Conservation (phyloP, 179 eudicot genomes). For the Nepenthes alata region DNA sequence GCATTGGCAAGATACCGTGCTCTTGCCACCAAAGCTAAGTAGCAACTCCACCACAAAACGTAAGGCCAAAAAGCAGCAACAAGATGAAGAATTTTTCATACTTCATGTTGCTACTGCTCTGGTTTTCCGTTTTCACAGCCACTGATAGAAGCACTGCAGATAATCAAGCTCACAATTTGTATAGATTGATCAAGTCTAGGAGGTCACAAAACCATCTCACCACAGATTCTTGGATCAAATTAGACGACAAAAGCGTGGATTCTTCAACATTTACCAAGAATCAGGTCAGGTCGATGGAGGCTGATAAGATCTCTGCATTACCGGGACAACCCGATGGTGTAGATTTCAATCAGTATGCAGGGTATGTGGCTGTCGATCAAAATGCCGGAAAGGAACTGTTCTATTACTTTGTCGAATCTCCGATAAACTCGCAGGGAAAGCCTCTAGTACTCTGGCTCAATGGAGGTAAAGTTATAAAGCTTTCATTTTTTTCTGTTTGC, state of each 20-base stretch:
- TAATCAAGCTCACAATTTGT: constrained; percentile 18
- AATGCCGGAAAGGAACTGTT: constrained; percentile 26
- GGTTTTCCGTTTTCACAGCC: constrained; percentile 10
- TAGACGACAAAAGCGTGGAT: constrained; percentile 1
- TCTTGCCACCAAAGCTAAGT: neutral
- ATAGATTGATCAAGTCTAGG: constrained; percentile 19
- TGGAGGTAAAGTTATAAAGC: constrained; percentile 22
- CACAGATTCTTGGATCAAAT: constrained; percentile 14
- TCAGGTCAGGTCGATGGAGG: constrained; percentile 39
- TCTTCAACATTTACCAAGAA: constrained; percentile 5
- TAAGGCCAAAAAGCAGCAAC: neutral
- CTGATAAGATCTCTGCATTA: constrained; percentile 36
- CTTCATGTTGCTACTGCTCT: constrained; percentile 1
- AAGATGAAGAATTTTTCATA: constrained; percentile 10
- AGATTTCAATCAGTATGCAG: constrained; percentile 54
- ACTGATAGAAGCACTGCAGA: constrained; percentile 9
- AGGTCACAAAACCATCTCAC: constrained; percentile 12
- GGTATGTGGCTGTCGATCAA: constrained; percentile 49
- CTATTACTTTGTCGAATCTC: constrained; percentile 36
- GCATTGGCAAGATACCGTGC: neutral
- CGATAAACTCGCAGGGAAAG: constrained; percentile 2
- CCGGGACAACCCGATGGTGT: constrained; percentile 57
- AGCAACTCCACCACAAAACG: neutral
- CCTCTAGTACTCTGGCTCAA: constrained; percentile 44
- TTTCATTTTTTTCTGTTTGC: neutral